A percentile compares a stretch with the other conserved stretches of the same genome.
These are phyloP conservation scores for Heterobasidion irregulare DNA, from an alignment of 1,284 basidiomycete species.

Conservation along the genomic window DNA sequence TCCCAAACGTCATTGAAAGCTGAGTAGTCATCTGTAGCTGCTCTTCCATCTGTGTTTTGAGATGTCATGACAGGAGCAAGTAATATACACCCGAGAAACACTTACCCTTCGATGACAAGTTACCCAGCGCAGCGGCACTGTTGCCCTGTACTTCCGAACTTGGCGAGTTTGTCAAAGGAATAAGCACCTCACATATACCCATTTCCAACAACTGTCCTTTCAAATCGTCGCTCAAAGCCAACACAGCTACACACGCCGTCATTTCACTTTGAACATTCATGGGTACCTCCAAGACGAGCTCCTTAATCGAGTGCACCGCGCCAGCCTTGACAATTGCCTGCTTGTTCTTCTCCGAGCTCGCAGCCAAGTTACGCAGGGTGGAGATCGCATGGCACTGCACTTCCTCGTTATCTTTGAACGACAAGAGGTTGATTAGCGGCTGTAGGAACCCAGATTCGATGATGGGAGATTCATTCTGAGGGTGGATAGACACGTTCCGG, in stretches of 20 bases:
- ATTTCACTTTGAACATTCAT: conserved; percentile 99
- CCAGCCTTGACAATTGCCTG: conserved; percentile 97
- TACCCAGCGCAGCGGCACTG: conserved; percentile 95
- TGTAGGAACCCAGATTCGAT: conserved; percentile 98
- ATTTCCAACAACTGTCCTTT: conserved; percentile 95
- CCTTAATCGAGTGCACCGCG: conserved; percentile 97
- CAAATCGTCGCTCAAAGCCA: conserved; percentile 90
- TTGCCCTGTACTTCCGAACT: conserved; percentile 99
- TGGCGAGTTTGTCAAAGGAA: conserved; percentile 92
- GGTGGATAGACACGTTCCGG: conserved; percentile 98
- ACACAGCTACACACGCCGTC: conserved; percentile 96
- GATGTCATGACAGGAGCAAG: neutral
- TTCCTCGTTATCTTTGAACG: conserved; percentile 99
- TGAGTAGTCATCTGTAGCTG: conserved; percentile 88
- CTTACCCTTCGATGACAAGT: conserved; percentile 91
- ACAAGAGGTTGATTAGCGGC: conserved; percentile 92
- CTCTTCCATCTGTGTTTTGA: conserved; percentile 50
- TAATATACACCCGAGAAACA: conserved; percentile 2
- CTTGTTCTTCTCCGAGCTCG: conserved; percentile 98
- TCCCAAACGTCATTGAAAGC: conserved; percentile 99
- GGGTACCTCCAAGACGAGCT: conserved; percentile 91
- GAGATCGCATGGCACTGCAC: conserved; percentile 99
- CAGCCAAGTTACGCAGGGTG: conserved; percentile 93
- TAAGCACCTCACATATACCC: conserved; percentile 97
- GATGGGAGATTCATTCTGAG: conserved; percentile 97